Evolutionary conservation across 495 filamentous ascomycete species (phyloP), one percentile per base, ranked within the genome.

Genomic region (Xylaria nigripes): DNA sequence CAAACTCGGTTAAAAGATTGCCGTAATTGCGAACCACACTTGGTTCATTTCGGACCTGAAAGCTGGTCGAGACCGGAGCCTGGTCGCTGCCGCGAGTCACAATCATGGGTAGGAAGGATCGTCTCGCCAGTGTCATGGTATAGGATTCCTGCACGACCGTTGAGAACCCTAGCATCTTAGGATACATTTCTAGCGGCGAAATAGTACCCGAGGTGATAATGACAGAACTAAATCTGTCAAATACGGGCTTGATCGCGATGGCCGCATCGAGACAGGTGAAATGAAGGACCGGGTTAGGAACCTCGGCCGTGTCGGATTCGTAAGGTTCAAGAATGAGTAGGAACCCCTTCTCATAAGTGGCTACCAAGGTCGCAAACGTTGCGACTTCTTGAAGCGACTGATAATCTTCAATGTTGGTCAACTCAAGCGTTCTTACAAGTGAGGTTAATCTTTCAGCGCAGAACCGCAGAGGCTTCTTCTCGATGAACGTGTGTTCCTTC

Each of bases 131-230:
- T 0, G 94, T 96, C 91, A 99, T 97, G 57, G 79, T 81, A 73
- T 97, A 99, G 1, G 94, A 97, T 66, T 97, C 90, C 65, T 96
- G 89, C 27, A 97, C 83, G 15, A 96, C 91, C 10, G 89, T 86
- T 2, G 74, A 77, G 70, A 99, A 99, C 41, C 85, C 86, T 9
- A 99, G 82, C 93, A 99, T 96, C 61, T 95, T 96, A 0, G 94
- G 94, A 66, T 97, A 99, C 90, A 99, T 97, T 67, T 99, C 94
- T 4, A 99, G 68, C 0, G 94, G 94, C 0, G 93, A 96, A 48
- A 99, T 86, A 3, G 94, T 99, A 18, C 94, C 94, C 0, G 94
- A 97, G 5, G 94, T 99, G 68, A 99, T 96, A 69, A 99, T 91
- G 50, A 99, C 94, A 6, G 94, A 96, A 63, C 84, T 86, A 68